Base-by-base conservation (phyloP, 352 stramenopile species). In the Plasmopara muralis region DNA sequence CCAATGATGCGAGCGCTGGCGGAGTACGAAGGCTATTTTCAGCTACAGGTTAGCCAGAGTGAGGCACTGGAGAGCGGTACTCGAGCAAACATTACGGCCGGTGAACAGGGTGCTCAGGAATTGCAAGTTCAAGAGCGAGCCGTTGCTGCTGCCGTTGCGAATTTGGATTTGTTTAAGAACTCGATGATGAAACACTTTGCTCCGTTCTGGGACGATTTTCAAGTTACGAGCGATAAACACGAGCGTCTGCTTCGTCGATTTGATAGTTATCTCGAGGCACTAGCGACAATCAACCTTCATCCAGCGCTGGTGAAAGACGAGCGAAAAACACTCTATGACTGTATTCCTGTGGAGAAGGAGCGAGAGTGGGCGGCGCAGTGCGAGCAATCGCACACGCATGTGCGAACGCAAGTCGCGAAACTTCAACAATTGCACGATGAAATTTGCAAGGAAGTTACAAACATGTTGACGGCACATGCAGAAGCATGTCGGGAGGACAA, bases 1-100 rank as follows among this genome's bases (percentile, higher is more conserved):
- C 84, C 84, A 41, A 68, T 94, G 44, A 72, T 94, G 58, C 68
- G 77, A 6, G 84, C 84, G 12, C 49, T 94, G 28, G 77, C 70
- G 18, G 80, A 94, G 45, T 94, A 91, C 30, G 80, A 94, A 48
- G 74, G 73, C 20, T 75, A 89, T 37, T 94, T 94, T 47, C 76
- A 89, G 53, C 47, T 87, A 39, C 78, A 90, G 48, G 53, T 87
- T 35, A 73, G 71, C 49, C 76, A 92, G 39, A 88, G 81, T 44
- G 62, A 84, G 20, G 67, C 62, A 12, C 47, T 92, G 20, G 77
- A 87, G 49, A 73, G 64, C 9, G 70, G 66, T 20, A 79, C 71
- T 6, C 55, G 51, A 1, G 68, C 72, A 28, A 92, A 87, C 46
- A 78, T 87, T 49, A 53, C 41, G 2, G 65, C 66, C 7, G 86